Evolutionary conservation across 2,329 filamentous ascomycete genomes (phyloP).

Genomic region (Sclerotinia subarctica): DNA sequence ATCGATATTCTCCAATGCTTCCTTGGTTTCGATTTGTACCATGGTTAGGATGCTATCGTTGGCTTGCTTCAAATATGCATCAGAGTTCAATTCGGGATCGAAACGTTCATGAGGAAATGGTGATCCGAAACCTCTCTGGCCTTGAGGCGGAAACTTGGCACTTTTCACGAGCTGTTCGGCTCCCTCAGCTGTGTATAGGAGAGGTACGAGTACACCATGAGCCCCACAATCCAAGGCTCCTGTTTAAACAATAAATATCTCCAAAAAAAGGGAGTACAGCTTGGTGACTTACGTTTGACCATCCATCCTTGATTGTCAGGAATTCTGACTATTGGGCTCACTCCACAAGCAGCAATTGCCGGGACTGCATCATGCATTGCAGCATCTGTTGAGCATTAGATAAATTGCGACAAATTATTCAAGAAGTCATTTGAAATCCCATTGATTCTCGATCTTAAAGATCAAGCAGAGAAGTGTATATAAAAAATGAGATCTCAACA

Average conservation of each 20-base stretch:
- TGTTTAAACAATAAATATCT: conserved; percentile 34
- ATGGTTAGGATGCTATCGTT: conserved; percentile 59
- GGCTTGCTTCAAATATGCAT: conserved; percentile 55
- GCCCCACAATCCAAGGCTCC: conserved; percentile 56
- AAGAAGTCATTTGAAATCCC: neutral
- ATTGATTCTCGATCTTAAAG: neutral
- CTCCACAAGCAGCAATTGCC: conserved; percentile 53
- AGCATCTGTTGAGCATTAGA: conserved; percentile 41
- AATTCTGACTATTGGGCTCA: conserved; percentile 55
- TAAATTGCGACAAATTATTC: neutral
- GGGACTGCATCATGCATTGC: conserved; percentile 58
- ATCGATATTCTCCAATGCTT: conserved; percentile 58
- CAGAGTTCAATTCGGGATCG: conserved; percentile 46
- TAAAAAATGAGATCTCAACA: neutral
- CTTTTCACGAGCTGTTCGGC: conserved; percentile 49
- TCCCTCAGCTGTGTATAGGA: conserved; percentile 53
- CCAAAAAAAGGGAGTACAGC: conserved; percentile 39
- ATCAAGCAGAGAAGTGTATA: neutral
- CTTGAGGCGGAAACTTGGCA: conserved; percentile 55
- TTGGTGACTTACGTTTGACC: conserved; percentile 46
- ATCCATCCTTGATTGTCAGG: conserved; percentile 56
- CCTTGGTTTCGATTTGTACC: conserved; percentile 65
- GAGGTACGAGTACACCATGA: conserved; percentile 55
- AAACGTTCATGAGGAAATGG: conserved; percentile 53
- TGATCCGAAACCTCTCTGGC: conserved; percentile 54